Base-by-base conservation (phyloP, 176 grass and related monocot genomes). In the Bonia amplexicaulis region DNA sequence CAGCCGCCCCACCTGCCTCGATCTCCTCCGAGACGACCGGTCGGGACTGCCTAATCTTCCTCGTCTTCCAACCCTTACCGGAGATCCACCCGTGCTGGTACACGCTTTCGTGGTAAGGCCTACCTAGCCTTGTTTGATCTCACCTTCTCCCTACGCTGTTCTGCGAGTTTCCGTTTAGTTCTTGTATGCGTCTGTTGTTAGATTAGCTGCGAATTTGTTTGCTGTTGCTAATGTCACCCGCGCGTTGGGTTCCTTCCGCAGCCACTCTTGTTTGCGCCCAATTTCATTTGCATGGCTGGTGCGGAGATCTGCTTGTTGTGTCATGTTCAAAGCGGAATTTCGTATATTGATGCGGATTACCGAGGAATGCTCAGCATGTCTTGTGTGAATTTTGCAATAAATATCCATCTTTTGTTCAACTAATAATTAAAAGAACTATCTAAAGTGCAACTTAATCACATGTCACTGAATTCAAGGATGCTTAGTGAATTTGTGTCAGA, bases 281-380 rank as follows among this genome's bases (percentile, higher is more conserved):
- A 58, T 22, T 9, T 9, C 52, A 58, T 58, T 58, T 57, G 19
- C 16, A 19, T 74, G 33, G 42, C 54, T 72, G 54, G 22, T 44
- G 84, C 63, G 25, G 51, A 82, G 51, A 77, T 87, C 79, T 87
- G 51, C n/a, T 66, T 74, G 22, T 45, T 26, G 12, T 19, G 37
- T 17, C 20, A n/a, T 41, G 25, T 20, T 22, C 12, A 6, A 15
- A 73, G 20, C 44, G 15, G 12, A 19, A 67, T 60, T 17, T 87
- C 51, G 3, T 87, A n/a, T 5, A 19, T 12, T 39, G 6, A 4
- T 46, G 17, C 12, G 13, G 69, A 74, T 53, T 87, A 44, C 57
- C 0, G 20, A 55, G 26, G 39, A 67, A 51, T 33, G 65, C 47
- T 52, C 9, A 46, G 70, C 61, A 25, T 59, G 15, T 68, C 9